Base-by-base conservation (phyloP, 75 land plant genomes). In the Isoetes taiwanensis region DNA sequence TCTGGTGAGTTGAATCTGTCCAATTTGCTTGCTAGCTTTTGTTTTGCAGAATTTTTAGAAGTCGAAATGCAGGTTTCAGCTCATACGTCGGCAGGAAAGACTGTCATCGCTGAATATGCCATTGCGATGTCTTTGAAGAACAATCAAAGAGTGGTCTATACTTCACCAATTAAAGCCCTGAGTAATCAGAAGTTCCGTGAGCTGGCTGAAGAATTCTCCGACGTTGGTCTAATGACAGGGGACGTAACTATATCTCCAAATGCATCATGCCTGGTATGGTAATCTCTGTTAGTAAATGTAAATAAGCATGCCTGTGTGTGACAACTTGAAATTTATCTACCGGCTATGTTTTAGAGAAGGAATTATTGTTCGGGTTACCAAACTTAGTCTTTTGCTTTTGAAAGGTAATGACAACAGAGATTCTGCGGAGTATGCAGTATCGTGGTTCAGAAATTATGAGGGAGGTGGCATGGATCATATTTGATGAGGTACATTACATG, bases 401-500 rank as follows among this genome's bases (percentile, higher is more conserved):
- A 35, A 72, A 94, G 99, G 99, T 94, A 5, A 94, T 94, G 99
- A 94, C 99, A 11, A 94, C 99, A 28, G 99, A 94, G 55, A 85
- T 94, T 64, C 80, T 93, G 84, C 90, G 96, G 3, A 89, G 99
- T 57, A 94, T 94, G 99, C 99, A 84, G 58, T 94, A 94, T 75
- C 83, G 70, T 64, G 99, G 99, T 9, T 94, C 99, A 52, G 99
- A 88, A 54, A 54, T 94, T 43, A 74, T 67, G 59, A 66, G 90
- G 43, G 99, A 94, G 52, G 99, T 94, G 34, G 99, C 99, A 30
- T 94, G 99, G 99, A 70, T 94, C 25, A 85, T 94, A 10, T 94
- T 94, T 76, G 99, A 94, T 64, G 99, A 94, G 62, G 99, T 94
- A 50, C 99, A 94, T 61, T 94, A 94, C 71, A 94, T 94, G 99